Conservation (phyloP, 257 asterid genomes). For the Handroanthus guayacan region DNA sequence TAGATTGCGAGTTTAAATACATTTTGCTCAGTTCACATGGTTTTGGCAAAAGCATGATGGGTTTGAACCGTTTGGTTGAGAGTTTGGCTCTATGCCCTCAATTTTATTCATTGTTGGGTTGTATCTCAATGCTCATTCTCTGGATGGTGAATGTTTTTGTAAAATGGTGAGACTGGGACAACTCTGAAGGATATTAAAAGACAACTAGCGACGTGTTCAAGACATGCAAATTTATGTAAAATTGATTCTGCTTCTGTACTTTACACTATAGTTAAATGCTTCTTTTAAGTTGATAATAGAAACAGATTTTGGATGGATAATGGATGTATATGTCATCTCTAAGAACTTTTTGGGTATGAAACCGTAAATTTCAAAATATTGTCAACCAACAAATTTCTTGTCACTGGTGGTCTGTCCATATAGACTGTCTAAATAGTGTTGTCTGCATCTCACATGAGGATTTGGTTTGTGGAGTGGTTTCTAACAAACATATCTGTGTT, state of each 20-base stretch:
- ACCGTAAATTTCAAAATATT: background rate
- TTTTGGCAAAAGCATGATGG: background rate
- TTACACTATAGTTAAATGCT: background rate
- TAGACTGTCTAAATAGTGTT: background rate
- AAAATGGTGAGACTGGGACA: background rate
- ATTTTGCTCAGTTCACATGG: background rate
- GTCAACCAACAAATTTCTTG: background rate
- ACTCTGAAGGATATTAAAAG: background rate
- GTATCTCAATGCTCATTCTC: background rate
- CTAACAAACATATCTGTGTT: background rate
- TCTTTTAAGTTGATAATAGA: background rate
- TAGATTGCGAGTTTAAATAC: background rate
- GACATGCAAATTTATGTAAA: background rate
- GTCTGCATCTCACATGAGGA: background rate
- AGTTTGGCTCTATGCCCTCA: background rate
- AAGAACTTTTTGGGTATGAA: constrained; percentile 2
- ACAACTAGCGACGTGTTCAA: background rate
- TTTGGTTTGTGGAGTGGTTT: background rate
- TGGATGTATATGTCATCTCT: background rate
- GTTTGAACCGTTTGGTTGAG: background rate
- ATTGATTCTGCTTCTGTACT: background rate
- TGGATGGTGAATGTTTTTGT: background rate
- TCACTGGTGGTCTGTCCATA: constrained; percentile 3
- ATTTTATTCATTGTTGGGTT: background rate
- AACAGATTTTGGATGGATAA: background rate